Conservation (phyloP, 495 filamentous ascomycete genomes). For the Tuber umbilicatum region DNA sequence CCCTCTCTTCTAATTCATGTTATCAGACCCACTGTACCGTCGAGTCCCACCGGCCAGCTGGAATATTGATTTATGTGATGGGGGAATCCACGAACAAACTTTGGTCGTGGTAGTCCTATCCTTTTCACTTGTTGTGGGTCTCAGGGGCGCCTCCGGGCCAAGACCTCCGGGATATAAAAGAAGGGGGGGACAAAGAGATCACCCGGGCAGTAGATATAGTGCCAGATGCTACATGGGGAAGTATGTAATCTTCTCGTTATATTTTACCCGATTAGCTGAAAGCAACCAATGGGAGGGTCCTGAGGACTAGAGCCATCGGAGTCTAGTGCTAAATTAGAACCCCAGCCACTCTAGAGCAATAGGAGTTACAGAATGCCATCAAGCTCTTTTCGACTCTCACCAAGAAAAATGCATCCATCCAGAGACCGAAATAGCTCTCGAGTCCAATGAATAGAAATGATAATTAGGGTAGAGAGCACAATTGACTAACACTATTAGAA, state of each 20-base stretch:
- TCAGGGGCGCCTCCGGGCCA: background rate
- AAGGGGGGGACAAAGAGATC: background rate
- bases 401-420: background rate
- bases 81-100: background rate
- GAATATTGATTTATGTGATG: too few relatives aligned
- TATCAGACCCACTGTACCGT: background rate
- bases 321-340: background rate
- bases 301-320: background rate
- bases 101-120: background rate
- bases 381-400: background rate
- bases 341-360: background rate
- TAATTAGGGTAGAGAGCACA: too few relatives aligned
- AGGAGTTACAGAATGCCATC: background rate
- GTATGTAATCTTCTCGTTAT: background rate
- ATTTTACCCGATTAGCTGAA: too few relatives aligned
- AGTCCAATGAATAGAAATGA: background rate
- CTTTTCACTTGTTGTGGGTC: background rate
- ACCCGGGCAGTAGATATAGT: background rate
- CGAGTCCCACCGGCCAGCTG: background rate
- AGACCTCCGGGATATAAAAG: background rate
- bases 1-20: background rate
- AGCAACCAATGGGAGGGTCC: too few relatives aligned
- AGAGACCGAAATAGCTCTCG: background rate
- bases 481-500: background rate
- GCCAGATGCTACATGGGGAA: background rate